Conservation (phyloP, 1,284 basidiomycete species). For the Marasmius tenuissimus region DNA sequence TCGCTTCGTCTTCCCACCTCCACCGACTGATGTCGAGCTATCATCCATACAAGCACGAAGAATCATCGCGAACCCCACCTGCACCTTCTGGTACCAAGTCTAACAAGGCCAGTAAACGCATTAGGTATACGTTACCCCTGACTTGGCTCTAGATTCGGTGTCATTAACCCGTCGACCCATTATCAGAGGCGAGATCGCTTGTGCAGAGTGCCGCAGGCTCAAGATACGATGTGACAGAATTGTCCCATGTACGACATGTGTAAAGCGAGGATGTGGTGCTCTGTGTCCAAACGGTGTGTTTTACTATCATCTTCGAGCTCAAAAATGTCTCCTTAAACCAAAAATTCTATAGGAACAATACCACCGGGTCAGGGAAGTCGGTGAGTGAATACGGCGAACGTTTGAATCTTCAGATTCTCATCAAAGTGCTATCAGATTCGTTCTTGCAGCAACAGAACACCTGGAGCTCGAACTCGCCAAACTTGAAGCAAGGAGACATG, state of each 20-base stretch:
- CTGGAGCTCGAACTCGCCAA: slow-evolving; percentile 40
- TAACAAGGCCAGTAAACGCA: neutral
- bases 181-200: slow-evolving; percentile 42
- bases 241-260: slow-evolving; percentile 39
- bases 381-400: slow-evolving; percentile 22
- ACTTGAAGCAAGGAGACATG: slow-evolving; percentile 47
- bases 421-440: slow-evolving; percentile 33
- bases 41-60: slow-evolving; percentile 14
- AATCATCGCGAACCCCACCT: slow-evolving; percentile 2
- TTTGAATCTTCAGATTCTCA: neutral
- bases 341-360: slow-evolving; percentile 37
- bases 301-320: neutral
- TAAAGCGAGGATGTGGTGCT: slow-evolving; percentile 46
- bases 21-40: slow-evolving; percentile 9
- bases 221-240: slow-evolving; percentile 39
- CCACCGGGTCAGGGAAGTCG: slow-evolving; percentile 50
- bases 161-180: neutral
- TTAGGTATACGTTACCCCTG: neutral
- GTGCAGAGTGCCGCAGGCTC: slow-evolving; percentile 44
- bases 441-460: slow-evolving; percentile 49
- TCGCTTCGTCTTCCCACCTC: neutral
- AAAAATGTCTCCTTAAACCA: neutral
- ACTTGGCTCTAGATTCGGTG: neutral
- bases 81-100: neutral
- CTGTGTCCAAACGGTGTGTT: slow-evolving; percentile 47